These are phyloP conservation scores for Fusarium dlaminii DNA, from an alignment of 2,329 filamentous ascomycete species.

Conservation along the genomic window DNA sequence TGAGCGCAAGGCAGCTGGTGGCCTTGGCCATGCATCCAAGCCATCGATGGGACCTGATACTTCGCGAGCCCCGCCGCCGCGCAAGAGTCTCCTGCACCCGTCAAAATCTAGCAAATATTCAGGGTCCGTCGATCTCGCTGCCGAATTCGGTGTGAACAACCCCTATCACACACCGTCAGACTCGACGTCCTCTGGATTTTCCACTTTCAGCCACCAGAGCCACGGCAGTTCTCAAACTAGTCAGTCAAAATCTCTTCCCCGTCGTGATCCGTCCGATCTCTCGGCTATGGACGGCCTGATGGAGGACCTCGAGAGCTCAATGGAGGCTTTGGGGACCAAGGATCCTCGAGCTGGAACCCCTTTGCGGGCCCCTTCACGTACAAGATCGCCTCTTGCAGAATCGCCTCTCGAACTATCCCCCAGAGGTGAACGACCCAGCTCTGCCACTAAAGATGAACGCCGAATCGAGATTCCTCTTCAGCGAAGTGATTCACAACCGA, in stretches of 20 bases:
- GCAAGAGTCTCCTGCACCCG: slow-evolving; percentile 58
- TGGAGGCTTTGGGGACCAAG: slow-evolving; percentile 48
- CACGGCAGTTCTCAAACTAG: slow-evolving; percentile 69
- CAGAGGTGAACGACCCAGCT: slow-evolving; percentile 21
- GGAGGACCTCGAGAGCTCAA: slow-evolving; percentile 64
- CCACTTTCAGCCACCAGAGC: slow-evolving; percentile 66
- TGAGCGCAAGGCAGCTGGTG: slow-evolving; percentile 46
- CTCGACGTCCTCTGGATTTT: slow-evolving; percentile 73
- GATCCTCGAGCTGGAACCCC: slow-evolving; percentile 49
- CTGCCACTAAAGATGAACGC: slow-evolving; percentile 37
- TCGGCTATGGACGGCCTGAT: slow-evolving; percentile 63
- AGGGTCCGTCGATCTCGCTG: slow-evolving; percentile 63
- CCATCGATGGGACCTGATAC: slow-evolving; percentile 61
- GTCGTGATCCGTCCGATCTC: slow-evolving; percentile 54
- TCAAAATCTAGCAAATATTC: slow-evolving; percentile 51
- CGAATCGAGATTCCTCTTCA: slow-evolving; percentile 18
- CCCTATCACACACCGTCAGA: slow-evolving; percentile 71
- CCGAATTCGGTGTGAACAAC: slow-evolving; percentile 69
- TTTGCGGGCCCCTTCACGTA: slow-evolving; percentile 39
- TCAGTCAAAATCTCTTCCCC: slow-evolving; percentile 45
- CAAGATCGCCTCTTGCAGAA: slow-evolving; percentile 40
- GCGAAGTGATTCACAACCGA: slow-evolving; percentile 18
- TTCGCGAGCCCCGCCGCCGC: slow-evolving; percentile 62
- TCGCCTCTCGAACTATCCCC: slow-evolving; percentile 44
- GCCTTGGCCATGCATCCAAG: slow-evolving; percentile 45